phyloP scores from a whole-genome alignment of 306 rosid genomes.

The Echinosophora koreensis region DNA sequence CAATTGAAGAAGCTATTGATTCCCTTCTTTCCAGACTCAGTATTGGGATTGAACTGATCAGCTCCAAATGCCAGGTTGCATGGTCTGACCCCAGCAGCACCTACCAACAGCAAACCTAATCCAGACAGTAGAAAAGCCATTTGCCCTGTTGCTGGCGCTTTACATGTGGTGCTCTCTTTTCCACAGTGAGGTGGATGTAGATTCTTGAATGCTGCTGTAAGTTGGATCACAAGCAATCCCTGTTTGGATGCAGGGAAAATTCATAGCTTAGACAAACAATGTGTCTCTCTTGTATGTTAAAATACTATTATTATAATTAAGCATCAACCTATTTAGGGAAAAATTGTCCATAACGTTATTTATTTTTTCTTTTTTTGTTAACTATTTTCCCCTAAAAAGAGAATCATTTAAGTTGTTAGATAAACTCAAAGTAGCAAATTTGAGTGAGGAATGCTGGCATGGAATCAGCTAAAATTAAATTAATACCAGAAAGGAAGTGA shows the following conservation, averaged over 20 bases:
- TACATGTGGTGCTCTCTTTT: slow-evolving; percentile 57
- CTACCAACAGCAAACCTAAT: slow-evolving; percentile 65
- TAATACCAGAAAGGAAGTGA: slow-evolving; percentile 77
- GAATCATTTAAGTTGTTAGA: not conserved
- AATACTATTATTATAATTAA: not conserved
- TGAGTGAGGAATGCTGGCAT: not conserved
- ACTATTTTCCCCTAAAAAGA: not conserved
- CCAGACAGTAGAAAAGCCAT: slow-evolving; percentile 65
- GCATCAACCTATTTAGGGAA: not conserved
- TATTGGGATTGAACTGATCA: slow-evolving; percentile 83
- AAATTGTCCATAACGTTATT: not conserved
- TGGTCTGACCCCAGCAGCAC: slow-evolving; percentile 87
- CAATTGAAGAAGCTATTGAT: slow-evolving; percentile 92
- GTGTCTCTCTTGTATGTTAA: not conserved
- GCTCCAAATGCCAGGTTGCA: slow-evolving; percentile 93
- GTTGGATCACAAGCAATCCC: slow-evolving; percentile 78
- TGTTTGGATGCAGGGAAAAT: slow-evolving; percentile 44
- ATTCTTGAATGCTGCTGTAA: slow-evolving; percentile 73
- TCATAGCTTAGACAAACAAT: not conserved
- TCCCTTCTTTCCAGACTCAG: slow-evolving; percentile 83
- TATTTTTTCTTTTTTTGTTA: not conserved
- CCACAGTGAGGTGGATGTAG: slow-evolving; percentile 79
- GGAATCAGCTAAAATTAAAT: not conserved
- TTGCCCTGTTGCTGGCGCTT: slow-evolving; percentile 74
- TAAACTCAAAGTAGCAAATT: not conserved